phyloP scores from a whole-genome alignment of 2,329 filamentous ascomycete genomes.

The Pestalotiopsis sp. region DNA sequence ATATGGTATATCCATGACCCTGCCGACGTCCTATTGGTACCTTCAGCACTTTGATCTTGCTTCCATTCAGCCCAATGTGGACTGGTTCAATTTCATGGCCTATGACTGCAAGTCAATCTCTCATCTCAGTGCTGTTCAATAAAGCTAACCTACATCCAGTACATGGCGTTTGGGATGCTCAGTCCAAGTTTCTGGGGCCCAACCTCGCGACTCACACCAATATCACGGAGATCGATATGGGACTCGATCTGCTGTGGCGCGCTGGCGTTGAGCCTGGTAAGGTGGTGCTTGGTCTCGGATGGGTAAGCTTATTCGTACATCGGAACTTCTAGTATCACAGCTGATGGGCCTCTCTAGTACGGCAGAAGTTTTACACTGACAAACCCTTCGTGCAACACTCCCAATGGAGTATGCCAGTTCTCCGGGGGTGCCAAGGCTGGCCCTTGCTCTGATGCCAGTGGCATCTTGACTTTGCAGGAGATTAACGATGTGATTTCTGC shows the following conservation, averaged over 20 bases:
- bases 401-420: conserved; percentile 18
- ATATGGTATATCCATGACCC: conserved; percentile 25
- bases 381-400: conserved; percentile 16
- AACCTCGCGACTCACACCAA: conserved; percentile 31
- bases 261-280: conserved; percentile 26
- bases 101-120: conserved; percentile 34
- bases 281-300: conserved; percentile 30
- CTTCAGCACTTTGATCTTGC: conserved; percentile 26
- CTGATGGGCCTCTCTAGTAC: conserved; percentile 17
- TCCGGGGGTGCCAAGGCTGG: conserved; percentile 15
- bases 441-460: conserved; percentile 9
- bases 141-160: conserved; percentile 1
- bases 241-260: conserved; percentile 26
- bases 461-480: conserved; percentile 10
- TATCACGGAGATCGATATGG: conserved; percentile 30
- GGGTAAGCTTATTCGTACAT: background rate
- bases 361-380: conserved; percentile 22
- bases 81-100: conserved; percentile 47
- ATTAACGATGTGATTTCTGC: conserved; percentile 5
- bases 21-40: conserved; percentile 30
- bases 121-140: background rate
- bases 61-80: conserved; percentile 24
- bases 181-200: conserved; percentile 18
- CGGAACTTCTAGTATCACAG: background rate
- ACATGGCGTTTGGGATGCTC: conserved; percentile 28